These are phyloP conservation scores for Eucalyptus caleyi DNA, from an alignment of 345 rosid species.

Conservation along the genomic window DNA sequence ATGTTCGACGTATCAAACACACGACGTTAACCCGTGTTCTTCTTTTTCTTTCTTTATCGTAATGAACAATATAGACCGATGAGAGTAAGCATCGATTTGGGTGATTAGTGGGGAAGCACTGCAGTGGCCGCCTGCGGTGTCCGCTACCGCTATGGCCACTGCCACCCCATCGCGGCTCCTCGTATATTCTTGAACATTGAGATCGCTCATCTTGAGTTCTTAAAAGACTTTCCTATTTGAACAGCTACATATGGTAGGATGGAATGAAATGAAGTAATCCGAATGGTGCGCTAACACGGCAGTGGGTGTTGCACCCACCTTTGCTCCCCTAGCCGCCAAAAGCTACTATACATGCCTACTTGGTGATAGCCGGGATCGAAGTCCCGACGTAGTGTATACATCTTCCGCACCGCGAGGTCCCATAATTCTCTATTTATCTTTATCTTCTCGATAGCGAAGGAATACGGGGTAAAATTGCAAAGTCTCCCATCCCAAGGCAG, in stretches of 20 bases:
- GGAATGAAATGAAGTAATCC: not conserved
- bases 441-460: too few relatives aligned
- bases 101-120: too few relatives aligned
- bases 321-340: too few relatives aligned
- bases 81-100: not conserved
- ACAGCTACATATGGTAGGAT: not conserved
- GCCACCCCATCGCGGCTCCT: not conserved
- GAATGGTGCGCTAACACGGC: too few relatives aligned
- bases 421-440: too few relatives aligned
- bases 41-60: not conserved
- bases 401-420: too few relatives aligned
- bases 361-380: too few relatives aligned
- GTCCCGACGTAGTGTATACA: too few relatives aligned
- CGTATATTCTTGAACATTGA: not conserved
- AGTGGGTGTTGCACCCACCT: too few relatives aligned
- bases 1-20: not conserved
- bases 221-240: not conserved
- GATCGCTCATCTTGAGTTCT: not conserved
- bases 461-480: too few relatives aligned
- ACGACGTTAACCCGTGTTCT: not conserved
- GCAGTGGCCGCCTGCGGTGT: not conserved
- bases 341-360: too few relatives aligned
- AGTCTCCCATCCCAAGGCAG: too few relatives aligned
- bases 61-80: not conserved
- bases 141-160: not conserved